phyloP scores from a whole-genome alignment of 257 asterid genomes.

The Plantago elongata region DNA sequence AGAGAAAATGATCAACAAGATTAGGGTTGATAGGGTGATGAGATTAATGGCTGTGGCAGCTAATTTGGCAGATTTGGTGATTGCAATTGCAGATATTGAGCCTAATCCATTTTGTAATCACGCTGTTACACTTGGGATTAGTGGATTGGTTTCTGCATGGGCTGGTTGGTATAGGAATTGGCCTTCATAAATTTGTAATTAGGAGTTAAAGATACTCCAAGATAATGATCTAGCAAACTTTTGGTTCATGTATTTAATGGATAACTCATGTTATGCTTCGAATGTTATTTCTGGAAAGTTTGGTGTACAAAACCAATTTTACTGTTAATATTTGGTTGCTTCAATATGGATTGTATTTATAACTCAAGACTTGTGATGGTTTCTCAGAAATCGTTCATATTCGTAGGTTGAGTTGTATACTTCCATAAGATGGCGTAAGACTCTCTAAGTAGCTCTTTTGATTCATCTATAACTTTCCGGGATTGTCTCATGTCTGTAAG shows the following conservation, averaged over 20 bases:
- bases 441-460: no score
- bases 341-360: no score
- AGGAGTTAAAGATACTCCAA: neutral
- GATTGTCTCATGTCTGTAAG: no score
- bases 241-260: neutral
- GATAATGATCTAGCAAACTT: neutral
- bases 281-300: no score
- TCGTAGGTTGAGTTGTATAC: no score
- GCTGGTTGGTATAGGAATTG: constrained; percentile 99
- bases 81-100: constrained; percentile 80
- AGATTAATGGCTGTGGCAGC: constrained; percentile 89
- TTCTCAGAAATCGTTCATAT: no score
- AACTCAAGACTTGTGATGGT: no score
- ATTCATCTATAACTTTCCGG: no score
- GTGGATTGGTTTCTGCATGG: constrained; percentile 97
- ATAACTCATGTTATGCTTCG: no score
- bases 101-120: constrained; percentile 91
- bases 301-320: no score
- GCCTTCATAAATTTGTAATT: constrained; percentile 43
- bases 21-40: constrained; percentile 75
- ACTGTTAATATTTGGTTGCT: no score
- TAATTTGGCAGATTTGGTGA: constrained; percentile 72
- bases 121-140: constrained; percentile 71
- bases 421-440: no score
- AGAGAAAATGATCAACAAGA: constrained; percentile 32